Evolutionary conservation across 441 rosid genomes (phyloP).

Genomic region (Populus hybrid): DNA sequence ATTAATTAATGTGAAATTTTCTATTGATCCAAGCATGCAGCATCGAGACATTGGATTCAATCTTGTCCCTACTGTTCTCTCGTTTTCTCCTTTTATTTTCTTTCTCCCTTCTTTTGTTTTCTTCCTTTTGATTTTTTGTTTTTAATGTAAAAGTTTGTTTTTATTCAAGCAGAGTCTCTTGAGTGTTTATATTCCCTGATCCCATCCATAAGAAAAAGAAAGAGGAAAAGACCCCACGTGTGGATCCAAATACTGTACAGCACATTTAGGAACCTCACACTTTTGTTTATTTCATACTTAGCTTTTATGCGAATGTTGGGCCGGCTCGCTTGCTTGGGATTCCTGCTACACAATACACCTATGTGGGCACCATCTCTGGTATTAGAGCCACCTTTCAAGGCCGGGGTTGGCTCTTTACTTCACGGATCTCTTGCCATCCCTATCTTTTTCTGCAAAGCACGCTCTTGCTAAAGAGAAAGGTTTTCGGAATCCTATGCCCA

Average conservation of each 20-base stretch:
- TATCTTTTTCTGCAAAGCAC: background rate
- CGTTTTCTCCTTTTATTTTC: background rate
- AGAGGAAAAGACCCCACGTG: background rate
- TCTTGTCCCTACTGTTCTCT: background rate
- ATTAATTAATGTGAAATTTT: no score
- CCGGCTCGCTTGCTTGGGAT: background rate
- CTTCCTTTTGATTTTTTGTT: background rate
- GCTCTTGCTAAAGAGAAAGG: background rate
- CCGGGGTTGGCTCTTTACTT: background rate
- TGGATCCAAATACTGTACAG: background rate
- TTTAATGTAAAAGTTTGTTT: background rate
- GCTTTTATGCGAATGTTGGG: background rate
- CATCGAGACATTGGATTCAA: background rate
- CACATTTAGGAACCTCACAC: background rate
- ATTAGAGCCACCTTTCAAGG: background rate
- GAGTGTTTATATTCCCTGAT: background rate
- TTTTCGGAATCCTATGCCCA: background rate
- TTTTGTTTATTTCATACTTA: background rate
- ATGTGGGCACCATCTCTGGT: background rate
- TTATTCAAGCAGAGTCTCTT: background rate
- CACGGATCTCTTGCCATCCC: background rate
- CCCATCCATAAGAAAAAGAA: background rate
- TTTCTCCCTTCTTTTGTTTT: background rate
- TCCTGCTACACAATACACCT: background rate
- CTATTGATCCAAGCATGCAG: background rate